A percentile compares a stretch with the other conserved stretches of the same genome.
phyloP scores from a whole-genome alignment of 1,284 basidiomycete species.

The Tylopilus sp. region DNA sequence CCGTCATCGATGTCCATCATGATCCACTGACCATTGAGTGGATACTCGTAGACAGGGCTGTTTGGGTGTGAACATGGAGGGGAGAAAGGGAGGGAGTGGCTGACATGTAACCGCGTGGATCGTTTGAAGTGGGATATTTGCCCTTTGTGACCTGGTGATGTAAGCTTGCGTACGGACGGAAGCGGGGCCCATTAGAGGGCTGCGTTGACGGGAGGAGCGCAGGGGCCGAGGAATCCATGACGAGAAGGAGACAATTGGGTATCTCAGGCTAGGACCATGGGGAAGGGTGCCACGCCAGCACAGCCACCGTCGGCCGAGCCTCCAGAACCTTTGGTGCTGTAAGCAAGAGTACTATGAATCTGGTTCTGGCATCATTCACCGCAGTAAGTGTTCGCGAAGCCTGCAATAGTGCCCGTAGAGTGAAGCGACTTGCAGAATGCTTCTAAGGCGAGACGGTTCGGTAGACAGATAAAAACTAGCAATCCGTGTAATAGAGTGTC shows the following conservation, averaged over 20 bases:
- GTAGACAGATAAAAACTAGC: too few species aligned
- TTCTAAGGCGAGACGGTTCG: too few species aligned
- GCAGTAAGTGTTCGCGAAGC: too few species aligned
- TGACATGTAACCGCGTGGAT: slow-evolving; percentile 88
- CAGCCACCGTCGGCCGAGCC: too few species aligned
- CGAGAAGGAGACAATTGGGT: slow-evolving; percentile 6
- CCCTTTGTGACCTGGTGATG: slow-evolving; percentile 86
- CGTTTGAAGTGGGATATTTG: slow-evolving; percentile 88
- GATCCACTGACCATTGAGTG: slow-evolving; percentile 89
- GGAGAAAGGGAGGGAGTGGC: slow-evolving; percentile 10
- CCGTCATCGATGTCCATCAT: slow-evolving; percentile 94
- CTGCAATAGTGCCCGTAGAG: too few species aligned
- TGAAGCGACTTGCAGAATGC: too few species aligned
- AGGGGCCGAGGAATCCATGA: slow-evolving; percentile 28
- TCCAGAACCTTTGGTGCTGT: too few species aligned
- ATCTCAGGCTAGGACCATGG: too few species aligned
- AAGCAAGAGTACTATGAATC: too few species aligned
- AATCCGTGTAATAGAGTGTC: too few species aligned
- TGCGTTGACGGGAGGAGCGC: slow-evolving; percentile 53
- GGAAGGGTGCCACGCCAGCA: too few species aligned
- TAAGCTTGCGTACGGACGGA: slow-evolving; percentile 79
- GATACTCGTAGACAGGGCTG: slow-evolving; percentile 89
- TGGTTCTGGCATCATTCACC: too few species aligned
- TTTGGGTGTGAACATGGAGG: slow-evolving; percentile 12
- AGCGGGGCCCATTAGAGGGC: slow-evolving; percentile 62